Evolutionary conservation across 495 filamentous ascomycete genomes (phyloP), one percentile per base, ranked within the genome.

Genomic region (Cladorrhinum samala): DNA sequence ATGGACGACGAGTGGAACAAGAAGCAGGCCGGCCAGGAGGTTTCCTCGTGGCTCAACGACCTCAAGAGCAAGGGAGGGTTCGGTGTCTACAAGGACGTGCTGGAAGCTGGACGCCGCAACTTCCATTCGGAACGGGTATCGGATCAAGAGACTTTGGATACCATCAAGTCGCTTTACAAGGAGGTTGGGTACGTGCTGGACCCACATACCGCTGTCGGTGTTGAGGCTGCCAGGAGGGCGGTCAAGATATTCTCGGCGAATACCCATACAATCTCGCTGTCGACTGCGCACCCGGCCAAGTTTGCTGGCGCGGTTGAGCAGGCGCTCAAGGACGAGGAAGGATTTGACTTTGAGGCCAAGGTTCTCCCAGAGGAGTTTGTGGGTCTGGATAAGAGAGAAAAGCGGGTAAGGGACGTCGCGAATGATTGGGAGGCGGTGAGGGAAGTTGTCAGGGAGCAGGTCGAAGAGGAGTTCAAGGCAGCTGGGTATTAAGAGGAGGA

Each of bases 251-350:
- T 72, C 70, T 17, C 73, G 77, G 49, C 85, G 88, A 50, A 16
- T 2, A 27, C 36, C 7, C 50, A 39, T 27, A 54, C 46, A 62
- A 87, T 98, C 65, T 82, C 89, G 2, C 80, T 96, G 4, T 86
- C 88, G 4, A 97, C 92, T 2, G 91, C 91, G 8, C 92, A 96
- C 72, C 92, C 92, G 2, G 92, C 91, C 38, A 97, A 97, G 69
- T 96, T 96, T 64, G 81, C 82, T 9, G 77, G 79, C 43, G 90
- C 87, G 0, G 91, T 97, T 3, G 79, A 86, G 52, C 59, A 83
- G 33, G 90, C 91, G 1, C 70, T 96, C 68, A 77, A 79, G 20
- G 79, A 75, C 18, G 76, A 86, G 66, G 57, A 72, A 6, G 79
- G 75, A 0, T 96, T 90, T 57, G 74, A 77, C 44, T 95, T 94